Conservation (phyloP, 2,329 filamentous ascomycete species). For the Fusarium austroafricanum region DNA sequence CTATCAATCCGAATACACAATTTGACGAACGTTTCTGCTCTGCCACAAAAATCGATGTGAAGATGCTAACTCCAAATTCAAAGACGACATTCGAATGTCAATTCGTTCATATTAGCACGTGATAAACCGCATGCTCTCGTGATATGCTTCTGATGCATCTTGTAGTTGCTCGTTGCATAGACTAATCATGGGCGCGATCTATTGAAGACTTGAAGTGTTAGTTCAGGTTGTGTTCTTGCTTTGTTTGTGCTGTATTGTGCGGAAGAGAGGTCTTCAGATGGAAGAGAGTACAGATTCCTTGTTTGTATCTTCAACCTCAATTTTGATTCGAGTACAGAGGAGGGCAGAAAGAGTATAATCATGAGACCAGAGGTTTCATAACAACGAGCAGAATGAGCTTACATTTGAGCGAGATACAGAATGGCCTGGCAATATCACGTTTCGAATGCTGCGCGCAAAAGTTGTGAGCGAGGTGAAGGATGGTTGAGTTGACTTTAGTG, state of each 20-base stretch:
- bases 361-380: too few species aligned
- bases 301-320: neutral
- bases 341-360: too few species aligned
- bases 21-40: neutral
- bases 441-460: too few species aligned
- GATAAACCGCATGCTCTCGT: too few species aligned
- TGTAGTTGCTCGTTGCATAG: too few species aligned
- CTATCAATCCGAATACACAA: slow-evolving; percentile 25
- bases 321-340: neutral
- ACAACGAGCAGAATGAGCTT: too few species aligned
- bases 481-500: too few species aligned
- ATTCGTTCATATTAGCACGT: too few species aligned
- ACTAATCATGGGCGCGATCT: neutral
- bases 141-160: too few species aligned
- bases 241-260: neutral
- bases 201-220: neutral
- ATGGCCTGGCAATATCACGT: too few species aligned
- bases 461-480: too few species aligned
- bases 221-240: neutral
- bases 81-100: neutral
- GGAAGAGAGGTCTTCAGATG: neutral
- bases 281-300: neutral
- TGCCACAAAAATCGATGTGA: neutral
- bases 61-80: neutral
- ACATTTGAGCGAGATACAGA: too few species aligned